phyloP scores from a whole-genome alignment of 192 early-diverging fungal genomes.

The Linderina pennispora region DNA sequence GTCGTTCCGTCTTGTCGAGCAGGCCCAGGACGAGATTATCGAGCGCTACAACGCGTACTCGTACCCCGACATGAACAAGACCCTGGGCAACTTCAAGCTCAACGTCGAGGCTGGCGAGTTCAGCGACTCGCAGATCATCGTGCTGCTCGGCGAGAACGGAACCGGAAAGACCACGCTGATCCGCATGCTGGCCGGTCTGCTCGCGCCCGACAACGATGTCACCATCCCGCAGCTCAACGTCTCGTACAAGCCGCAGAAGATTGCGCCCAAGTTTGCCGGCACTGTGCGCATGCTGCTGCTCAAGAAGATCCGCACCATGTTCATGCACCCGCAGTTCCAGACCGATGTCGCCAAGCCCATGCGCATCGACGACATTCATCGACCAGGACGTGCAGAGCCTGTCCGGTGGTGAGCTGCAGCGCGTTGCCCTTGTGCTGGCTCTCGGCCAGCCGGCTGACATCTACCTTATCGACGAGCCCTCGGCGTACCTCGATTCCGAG shows the following conservation, averaged over 20 bases:
- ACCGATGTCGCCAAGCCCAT: slow-evolving; percentile 94
- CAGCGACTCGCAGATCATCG: slow-evolving; percentile 95
- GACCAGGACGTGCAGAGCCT: slow-evolving; percentile 82
- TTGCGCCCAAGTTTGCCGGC: slow-evolving; percentile 88
- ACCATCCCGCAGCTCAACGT: slow-evolving; percentile 82
- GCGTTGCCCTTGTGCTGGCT: slow-evolving; percentile 89
- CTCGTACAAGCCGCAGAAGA: slow-evolving; percentile 98
- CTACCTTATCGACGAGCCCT: slow-evolving; percentile 97
- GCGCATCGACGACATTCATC: slow-evolving; percentile 85
- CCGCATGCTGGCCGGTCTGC: slow-evolving; percentile 78
- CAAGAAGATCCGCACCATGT: slow-evolving; percentile 76
- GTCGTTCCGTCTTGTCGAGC: slow-evolving; percentile 89
- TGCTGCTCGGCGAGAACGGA: slow-evolving; percentile 98
- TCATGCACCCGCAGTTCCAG: slow-evolving; percentile 93
- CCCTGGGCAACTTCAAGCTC: slow-evolving; percentile 77
- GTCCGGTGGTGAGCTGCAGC: slow-evolving; percentile 99
- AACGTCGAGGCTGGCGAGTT: slow-evolving; percentile 74
- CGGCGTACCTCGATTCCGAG: slow-evolving; percentile 97
- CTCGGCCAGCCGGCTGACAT: slow-evolving; percentile 91
- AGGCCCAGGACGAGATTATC: slow-evolving; percentile 66
- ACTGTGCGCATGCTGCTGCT: slow-evolving; percentile 90
- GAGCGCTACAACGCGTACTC: slow-evolving; percentile 68
- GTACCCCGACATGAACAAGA: slow-evolving; percentile 89
- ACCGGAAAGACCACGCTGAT: slow-evolving; percentile 98
- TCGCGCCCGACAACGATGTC: slow-evolving; percentile 70